Conservation (phyloP, 495 filamentous ascomycete species). For the Aspergillus campestris region DNA sequence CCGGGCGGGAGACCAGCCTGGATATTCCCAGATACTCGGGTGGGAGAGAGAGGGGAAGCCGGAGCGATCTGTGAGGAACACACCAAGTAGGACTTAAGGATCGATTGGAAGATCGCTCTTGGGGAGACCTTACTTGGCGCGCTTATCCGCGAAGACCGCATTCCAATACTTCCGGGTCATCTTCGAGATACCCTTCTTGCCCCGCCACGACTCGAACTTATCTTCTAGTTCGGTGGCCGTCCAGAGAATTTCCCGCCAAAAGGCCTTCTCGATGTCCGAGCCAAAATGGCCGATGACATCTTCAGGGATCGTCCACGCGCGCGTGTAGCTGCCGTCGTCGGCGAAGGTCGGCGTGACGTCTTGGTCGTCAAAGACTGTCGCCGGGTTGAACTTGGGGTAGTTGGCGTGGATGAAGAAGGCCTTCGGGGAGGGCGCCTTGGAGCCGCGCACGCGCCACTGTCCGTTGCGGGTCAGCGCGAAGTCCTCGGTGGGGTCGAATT, state of each 20-base stretch:
- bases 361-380: slow-evolving; percentile 30
- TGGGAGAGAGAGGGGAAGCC: no score
- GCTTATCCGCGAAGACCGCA: slow-evolving; percentile 13
- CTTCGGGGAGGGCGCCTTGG: slow-evolving; percentile 11
- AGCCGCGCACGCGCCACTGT: slow-evolving; percentile 13
- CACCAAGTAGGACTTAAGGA: no score
- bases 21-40: no score
- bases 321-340: slow-evolving; percentile 27
- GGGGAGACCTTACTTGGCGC: background rate
- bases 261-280: slow-evolving; percentile 38
- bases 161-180: slow-evolving; percentile 20
- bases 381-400: slow-evolving; percentile 43
- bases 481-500: slow-evolving; percentile 34
- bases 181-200: slow-evolving; percentile 21
- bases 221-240: slow-evolving; percentile 39
- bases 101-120: no score
- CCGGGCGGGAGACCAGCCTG: no score
- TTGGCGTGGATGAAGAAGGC: slow-evolving; percentile 45
- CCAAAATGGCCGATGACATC: slow-evolving; percentile 29
- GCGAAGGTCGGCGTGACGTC: slow-evolving; percentile 25
- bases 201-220: slow-evolving; percentile 30
- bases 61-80: no score
- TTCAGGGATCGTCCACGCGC: slow-evolving; percentile 36
- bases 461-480: slow-evolving; percentile 18
- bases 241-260: slow-evolving; percentile 43